Conservation (phyloP, 306 rosid species). For the Vigna angularis region DNA sequence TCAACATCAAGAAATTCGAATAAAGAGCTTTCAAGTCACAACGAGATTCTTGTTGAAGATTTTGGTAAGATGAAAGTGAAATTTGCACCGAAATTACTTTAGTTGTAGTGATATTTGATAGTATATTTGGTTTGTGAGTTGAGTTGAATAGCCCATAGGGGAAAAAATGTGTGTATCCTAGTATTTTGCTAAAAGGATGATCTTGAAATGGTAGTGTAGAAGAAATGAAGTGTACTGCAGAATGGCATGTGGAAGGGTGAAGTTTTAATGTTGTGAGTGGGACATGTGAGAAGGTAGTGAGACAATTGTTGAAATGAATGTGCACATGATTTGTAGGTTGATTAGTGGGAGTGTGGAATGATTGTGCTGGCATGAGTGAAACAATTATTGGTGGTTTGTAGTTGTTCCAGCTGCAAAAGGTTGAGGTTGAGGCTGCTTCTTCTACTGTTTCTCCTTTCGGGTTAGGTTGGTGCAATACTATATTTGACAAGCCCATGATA, state of each 20-base stretch:
- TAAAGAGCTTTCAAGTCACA: too few relatives aligned
- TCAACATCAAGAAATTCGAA: fast-evolving
- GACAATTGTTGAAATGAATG: slow-evolving; percentile 43
- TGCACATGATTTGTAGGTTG: slow-evolving; percentile 33
- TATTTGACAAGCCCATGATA: slow-evolving; percentile 17
- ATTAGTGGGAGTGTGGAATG: slow-evolving; percentile 32
- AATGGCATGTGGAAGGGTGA: slow-evolving; percentile 31
- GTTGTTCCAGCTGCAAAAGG: slow-evolving; percentile 28
- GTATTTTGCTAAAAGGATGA: background rate
- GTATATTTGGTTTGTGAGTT: background rate
- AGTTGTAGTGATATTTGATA: too few relatives aligned
- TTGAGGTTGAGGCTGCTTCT: background rate
- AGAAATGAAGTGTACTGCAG: background rate
- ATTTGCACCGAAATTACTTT: too few relatives aligned
- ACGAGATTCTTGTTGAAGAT: too few relatives aligned
- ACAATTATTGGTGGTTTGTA: slow-evolving; percentile 33
- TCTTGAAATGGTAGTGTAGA: background rate
- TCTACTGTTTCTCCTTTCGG: background rate
- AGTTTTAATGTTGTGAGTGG: slow-evolving; percentile 2
- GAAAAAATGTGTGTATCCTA: background rate
- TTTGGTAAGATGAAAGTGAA: too few relatives aligned
- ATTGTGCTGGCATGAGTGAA: slow-evolving; percentile 51
- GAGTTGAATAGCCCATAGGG: background rate
- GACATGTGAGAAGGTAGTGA: slow-evolving; percentile 33
- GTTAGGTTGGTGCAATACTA: background rate